Conservation (phyloP, 176 grass and related monocot species). For the Luzula sylvatica region DNA sequence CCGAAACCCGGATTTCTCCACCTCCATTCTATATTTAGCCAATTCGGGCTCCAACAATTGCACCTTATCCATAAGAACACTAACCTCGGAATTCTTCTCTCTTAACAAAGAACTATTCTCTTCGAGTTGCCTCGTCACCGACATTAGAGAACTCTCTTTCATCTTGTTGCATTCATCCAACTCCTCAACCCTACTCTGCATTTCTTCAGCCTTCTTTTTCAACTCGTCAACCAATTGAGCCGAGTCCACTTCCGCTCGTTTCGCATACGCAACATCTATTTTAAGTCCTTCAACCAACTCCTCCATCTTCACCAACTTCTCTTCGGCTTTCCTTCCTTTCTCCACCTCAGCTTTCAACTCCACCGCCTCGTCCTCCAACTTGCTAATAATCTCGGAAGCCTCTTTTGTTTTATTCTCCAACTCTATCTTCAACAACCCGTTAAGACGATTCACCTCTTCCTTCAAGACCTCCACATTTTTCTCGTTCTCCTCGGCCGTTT, state of each 20-base stretch:
- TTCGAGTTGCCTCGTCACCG: conserved; percentile 31
- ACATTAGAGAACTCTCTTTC: conserved; percentile 27
- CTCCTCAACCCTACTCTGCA: conserved; percentile 27
- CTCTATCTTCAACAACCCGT: conserved; percentile 23
- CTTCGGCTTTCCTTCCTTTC: conserved; percentile 30
- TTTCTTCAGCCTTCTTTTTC: conserved; percentile 28
- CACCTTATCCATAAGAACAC: conserved; percentile 25
- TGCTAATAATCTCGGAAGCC: conserved; percentile 21
- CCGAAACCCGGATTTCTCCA: conserved; percentile 21
- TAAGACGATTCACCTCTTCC: conserved; percentile 29
- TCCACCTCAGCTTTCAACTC: conserved; percentile 26
- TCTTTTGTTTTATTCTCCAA: conserved; percentile 35
- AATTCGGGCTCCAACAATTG: conserved; percentile 34
- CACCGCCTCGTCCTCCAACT: conserved; percentile 22
- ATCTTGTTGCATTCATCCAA: conserved; percentile 22
- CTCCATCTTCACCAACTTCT: conserved; percentile 32
- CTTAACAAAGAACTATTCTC: conserved; percentile 30
- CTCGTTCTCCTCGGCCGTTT: conserved; percentile 28
- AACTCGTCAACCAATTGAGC: conserved; percentile 30
- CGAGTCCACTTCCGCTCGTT: conserved; percentile 45
- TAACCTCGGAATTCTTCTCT: conserved; percentile 29
- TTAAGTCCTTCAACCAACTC: conserved; percentile 31
- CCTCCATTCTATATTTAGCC: conserved; percentile 23
- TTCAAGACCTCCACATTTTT: conserved; percentile 27
- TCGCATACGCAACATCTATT: conserved; percentile 46